Evolutionary conservation across 148 eudicot genomes (phyloP).

Genomic region (Rhododendron kiyosumense): DNA sequence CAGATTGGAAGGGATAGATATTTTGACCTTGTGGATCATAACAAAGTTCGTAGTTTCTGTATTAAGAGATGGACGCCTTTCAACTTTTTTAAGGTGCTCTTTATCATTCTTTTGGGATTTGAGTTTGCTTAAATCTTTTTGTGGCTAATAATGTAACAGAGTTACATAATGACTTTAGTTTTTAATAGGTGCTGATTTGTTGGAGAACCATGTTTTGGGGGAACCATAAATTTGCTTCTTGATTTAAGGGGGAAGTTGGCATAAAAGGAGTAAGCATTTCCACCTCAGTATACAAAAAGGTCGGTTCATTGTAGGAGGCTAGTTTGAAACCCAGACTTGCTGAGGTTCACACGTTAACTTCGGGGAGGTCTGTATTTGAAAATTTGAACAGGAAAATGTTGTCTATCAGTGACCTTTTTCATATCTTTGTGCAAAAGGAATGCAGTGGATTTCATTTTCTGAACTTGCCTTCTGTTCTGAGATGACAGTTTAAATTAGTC

Average conservation of each 20-base stretch:
- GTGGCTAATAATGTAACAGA: neutral
- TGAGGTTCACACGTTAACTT: neutral
- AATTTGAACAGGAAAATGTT: neutral
- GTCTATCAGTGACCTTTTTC: neutral
- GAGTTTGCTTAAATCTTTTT: neutral
- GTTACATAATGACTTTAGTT: neutral
- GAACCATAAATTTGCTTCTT: neutral
- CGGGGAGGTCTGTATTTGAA: neutral
- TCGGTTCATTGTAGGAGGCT: neutral
- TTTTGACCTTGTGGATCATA: slow-evolving; percentile 91
- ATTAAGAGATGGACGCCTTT: slow-evolving; percentile 66
- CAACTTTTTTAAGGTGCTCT: slow-evolving; percentile 58
- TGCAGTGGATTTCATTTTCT: neutral
- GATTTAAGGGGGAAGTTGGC: neutral
- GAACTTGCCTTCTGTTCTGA: neutral
- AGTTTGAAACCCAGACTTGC: neutral
- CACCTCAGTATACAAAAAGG: neutral
- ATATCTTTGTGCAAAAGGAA: neutral
- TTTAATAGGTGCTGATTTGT: neutral
- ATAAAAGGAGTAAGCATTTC: neutral
- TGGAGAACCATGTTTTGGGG: neutral
- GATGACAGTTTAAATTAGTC: neutral
- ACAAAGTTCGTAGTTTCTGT: slow-evolving; percentile 64
- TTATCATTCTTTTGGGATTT: neutral
- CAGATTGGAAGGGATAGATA: slow-evolving; percentile 72